Evolutionary conservation across 441 rosid species (phyloP).

Genomic region (Populus hybrid): DNA sequence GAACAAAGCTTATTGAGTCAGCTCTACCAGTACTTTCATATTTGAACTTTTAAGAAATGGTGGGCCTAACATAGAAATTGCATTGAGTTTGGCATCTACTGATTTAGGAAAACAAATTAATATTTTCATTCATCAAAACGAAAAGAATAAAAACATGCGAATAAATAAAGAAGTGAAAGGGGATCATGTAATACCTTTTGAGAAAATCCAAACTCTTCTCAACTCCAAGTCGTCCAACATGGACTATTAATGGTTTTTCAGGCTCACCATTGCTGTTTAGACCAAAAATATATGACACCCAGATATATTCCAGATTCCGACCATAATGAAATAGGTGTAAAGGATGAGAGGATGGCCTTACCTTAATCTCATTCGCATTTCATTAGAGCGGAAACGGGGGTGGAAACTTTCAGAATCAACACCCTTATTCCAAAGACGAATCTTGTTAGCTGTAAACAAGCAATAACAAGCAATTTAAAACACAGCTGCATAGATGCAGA

Average conservation of each 20-base stretch:
- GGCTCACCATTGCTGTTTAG: conserved; percentile 80
- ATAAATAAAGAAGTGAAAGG: background rate
- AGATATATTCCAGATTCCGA: conserved; percentile 5
- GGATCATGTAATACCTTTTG: conserved; percentile 39
- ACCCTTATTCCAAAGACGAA: conserved; percentile 96
- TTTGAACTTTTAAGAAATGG: background rate
- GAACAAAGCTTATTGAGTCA: background rate
- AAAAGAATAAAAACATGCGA: background rate
- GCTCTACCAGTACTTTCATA: background rate
- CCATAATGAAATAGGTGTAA: conserved; percentile 8
- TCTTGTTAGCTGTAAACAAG: conserved; percentile 65
- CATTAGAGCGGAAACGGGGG: conserved; percentile 67
- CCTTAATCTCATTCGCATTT: conserved; percentile 90
- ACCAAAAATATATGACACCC: conserved; percentile 17
- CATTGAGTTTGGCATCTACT: background rate
- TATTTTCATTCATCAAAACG: background rate
- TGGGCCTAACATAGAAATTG: background rate
- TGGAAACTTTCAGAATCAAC: conserved; percentile 92
- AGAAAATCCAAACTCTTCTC: conserved; percentile 97
- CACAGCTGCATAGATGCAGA: background rate
- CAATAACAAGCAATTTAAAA: conserved; percentile 15
- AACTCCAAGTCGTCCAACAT: conserved; percentile 94
- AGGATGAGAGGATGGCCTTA: background rate
- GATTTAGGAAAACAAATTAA: background rate
- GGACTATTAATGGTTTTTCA: conserved; percentile 80